These are phyloP conservation scores for Primulina eburnea DNA, from an alignment of 257 asterid genomes.

Conservation along the genomic window DNA sequence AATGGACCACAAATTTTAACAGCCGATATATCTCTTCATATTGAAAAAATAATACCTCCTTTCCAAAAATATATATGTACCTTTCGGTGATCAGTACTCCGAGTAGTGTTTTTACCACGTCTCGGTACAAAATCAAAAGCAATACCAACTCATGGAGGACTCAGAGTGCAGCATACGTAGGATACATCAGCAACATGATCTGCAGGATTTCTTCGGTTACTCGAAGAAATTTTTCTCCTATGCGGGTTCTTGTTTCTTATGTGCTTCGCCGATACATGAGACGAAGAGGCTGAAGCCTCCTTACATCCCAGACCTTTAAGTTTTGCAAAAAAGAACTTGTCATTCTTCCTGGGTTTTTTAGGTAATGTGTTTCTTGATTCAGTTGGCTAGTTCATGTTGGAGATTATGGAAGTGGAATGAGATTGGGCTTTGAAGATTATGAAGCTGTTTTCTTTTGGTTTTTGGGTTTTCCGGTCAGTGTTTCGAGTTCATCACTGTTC, in stretches of 20 bases:
- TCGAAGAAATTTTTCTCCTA: slow-evolving; percentile 22
- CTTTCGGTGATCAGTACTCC: slow-evolving; percentile 34
- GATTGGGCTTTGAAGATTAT: slow-evolving; percentile 21
- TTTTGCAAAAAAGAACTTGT: slow-evolving; percentile 26
- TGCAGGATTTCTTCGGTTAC: slow-evolving; percentile 27
- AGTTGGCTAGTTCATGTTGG: slow-evolving; percentile 2
- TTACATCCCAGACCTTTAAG: slow-evolving; percentile 51
- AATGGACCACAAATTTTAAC: too few relatives aligned
- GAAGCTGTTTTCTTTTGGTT: neutral
- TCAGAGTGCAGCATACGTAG: slow-evolving; percentile 55
- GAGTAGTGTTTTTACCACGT: slow-evolving; percentile 27
- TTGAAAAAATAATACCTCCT: too few relatives aligned
- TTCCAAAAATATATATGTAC: slow-evolving; percentile 23
- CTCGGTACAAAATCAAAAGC: slow-evolving; percentile 50
- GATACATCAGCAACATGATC: slow-evolving; percentile 47
- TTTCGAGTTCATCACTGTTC: neutral
- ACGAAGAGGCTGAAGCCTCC: slow-evolving; percentile 22
- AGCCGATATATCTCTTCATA: too few relatives aligned
- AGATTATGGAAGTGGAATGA: neutral
- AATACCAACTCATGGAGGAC: slow-evolving; percentile 64
- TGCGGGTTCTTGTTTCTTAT: slow-evolving; percentile 25
- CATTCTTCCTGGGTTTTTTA: slow-evolving; percentile 31
- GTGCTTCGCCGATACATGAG: slow-evolving; percentile 12
- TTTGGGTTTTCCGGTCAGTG: neutral
- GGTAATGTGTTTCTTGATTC: slow-evolving; percentile 27